Base-by-base conservation (phyloP, 2,329 filamentous ascomycete species). In the Fusarium ramigenum region DNA sequence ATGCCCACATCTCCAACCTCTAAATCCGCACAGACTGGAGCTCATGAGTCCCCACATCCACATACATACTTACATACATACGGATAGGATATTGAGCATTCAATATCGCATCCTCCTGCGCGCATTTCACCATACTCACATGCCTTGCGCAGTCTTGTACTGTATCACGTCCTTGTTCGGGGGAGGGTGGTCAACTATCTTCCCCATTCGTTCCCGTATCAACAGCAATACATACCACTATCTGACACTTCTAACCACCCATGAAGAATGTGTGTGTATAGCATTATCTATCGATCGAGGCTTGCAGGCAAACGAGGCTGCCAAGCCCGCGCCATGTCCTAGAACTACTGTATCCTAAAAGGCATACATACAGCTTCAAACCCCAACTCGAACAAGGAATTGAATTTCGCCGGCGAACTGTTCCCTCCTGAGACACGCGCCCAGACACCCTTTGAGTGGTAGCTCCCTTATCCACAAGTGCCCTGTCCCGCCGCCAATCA, bases 361-460 rank as follows among this genome's bases (percentile, higher is more conserved):
- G 70, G 28, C 54, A 66, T 56, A 28, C 54, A 66, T 56, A 28
- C 54, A 40, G 34, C 50, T 46, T 30, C 58, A 52, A 47, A 39
- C 46, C 64, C 57, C 67, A 64, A 67, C 64, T 75, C 65, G 47
- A 63, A 66, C 63, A 65, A 75, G 60, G 65, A 63, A 63, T 66
- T 63, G 64, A 72, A 66, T 76, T 69, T 69, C 73, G 65, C 76
- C 76, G 76, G 73, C 70, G 65, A 65, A 67, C 69, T 60, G 74
- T 70, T 69, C 71, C 71, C 53, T 77, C 76, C 73, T 78, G 76
- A 78, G 73, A 77, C 76, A 77, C 43, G 67, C 69, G 67, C 72
- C 74, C 61, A 78, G 75, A 65, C 77, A 75, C 75, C 74, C 71
- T 75, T 65, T 66, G 54, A 66, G 76, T 73, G 63, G 74, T 74